These are phyloP conservation scores for Penicillium olsonii DNA, from an alignment of 2,329 filamentous ascomycete genomes.

Conservation along the genomic window DNA sequence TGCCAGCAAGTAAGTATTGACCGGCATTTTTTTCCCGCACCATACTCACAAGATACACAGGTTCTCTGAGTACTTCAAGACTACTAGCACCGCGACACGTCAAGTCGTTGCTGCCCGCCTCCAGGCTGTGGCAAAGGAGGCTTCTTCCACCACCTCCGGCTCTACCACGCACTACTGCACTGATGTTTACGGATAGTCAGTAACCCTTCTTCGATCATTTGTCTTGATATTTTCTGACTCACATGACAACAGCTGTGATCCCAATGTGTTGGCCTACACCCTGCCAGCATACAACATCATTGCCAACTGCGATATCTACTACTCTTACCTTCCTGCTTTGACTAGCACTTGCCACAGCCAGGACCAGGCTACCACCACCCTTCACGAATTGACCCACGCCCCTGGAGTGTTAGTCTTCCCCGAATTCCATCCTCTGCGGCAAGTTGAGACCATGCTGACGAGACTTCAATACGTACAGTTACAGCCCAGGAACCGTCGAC, in stretches of 20 bases:
- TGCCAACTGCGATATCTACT: constrained; percentile 65
- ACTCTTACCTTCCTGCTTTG: constrained; percentile 50
- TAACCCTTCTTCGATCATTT: not conserved
- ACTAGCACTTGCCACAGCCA: constrained; percentile 60
- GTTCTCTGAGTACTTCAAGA: constrained; percentile 62
- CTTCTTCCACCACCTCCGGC: constrained; percentile 52
- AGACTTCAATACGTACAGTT: constrained; percentile 15
- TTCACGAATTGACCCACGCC: constrained; percentile 69
- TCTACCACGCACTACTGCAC: constrained; percentile 60
- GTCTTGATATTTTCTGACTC: no score
- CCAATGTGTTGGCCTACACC: constrained; percentile 63
- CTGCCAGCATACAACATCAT: constrained; percentile 57
- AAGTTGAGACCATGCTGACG: not conserved
- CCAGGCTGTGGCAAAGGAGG: constrained; percentile 57
- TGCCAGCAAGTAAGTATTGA: constrained; percentile 10
- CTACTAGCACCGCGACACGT: constrained; percentile 48
- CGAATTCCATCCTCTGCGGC: not conserved
- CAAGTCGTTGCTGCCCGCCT: constrained; percentile 55
- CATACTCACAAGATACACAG: not conserved
- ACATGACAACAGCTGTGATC: constrained; percentile 40
- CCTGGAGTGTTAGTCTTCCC: constrained; percentile 40
- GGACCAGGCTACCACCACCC: constrained; percentile 64
- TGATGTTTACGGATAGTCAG: constrained; percentile 52
- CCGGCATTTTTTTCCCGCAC: not conserved
- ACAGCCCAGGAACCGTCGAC: constrained; percentile 60